Percentiles rank a stretch among this genome's conserved stretches.
Evolutionary conservation across 305 asterid species (phyloP).

Genomic region (Fraxinus baroniana): DNA sequence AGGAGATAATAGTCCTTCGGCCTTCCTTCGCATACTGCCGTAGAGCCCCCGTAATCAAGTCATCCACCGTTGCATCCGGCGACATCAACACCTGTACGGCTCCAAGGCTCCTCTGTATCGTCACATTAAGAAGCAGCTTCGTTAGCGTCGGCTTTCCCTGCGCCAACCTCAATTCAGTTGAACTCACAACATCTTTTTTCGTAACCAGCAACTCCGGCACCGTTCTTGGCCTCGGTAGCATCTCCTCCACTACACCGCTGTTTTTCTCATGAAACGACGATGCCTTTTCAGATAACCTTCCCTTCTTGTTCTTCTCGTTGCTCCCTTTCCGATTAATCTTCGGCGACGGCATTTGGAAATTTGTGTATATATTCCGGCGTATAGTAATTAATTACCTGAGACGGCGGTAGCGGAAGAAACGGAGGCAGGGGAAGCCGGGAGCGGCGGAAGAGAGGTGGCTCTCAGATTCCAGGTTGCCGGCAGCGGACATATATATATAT

Average conservation of each 20-base stretch:
- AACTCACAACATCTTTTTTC: slow-evolving; percentile 10
- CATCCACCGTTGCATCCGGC: slow-evolving; percentile 69
- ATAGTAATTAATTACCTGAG: slow-evolving; percentile 18
- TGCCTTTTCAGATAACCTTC: slow-evolving; percentile 41
- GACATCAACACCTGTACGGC: slow-evolving; percentile 64
- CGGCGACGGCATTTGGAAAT: slow-evolving; percentile 40
- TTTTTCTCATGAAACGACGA: slow-evolving; percentile 38
- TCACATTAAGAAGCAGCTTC: slow-evolving; percentile 72
- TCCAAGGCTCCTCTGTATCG: slow-evolving; percentile 74
- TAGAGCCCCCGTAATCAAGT: slow-evolving; percentile 63
- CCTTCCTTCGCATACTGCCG: slow-evolving; percentile 73
- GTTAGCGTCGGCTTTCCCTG: slow-evolving; percentile 29
- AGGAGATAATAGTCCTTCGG: slow-evolving; percentile 49
- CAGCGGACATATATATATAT: slow-evolving; percentile 22
- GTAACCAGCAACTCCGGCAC: slow-evolving; percentile 42
- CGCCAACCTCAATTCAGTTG: slow-evolving; percentile 28
- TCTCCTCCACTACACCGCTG: slow-evolving; percentile 14
- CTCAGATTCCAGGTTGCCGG: slow-evolving; percentile 33
- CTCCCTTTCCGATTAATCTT: slow-evolving; percentile 36
- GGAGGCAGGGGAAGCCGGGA: slow-evolving; percentile 37
- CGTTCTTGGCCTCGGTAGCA: slow-evolving; percentile 45
- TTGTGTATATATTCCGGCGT: neutral
- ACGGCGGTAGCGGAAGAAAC: slow-evolving; percentile 36
- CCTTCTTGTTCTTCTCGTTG: slow-evolving; percentile 42
- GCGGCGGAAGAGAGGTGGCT: slow-evolving; percentile 16